A percentile compares a stretch with the other conserved stretches of the same genome.
phyloP scores from a whole-genome alignment of 768 basidiomycete species.

The Agaricus blazei region DNA sequence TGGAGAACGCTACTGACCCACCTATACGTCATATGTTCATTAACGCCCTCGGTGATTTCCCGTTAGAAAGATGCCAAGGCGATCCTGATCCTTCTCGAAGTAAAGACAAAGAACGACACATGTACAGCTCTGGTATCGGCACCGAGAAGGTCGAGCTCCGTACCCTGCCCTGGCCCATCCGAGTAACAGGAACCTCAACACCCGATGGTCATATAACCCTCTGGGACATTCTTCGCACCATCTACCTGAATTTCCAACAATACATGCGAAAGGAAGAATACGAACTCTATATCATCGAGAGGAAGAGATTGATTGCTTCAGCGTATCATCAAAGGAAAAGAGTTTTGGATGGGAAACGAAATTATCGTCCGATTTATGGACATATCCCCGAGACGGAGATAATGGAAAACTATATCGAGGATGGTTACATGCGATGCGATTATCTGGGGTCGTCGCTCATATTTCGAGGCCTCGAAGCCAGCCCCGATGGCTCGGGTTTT shows the following conservation, averaged over 20 bases:
- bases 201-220: neutral
- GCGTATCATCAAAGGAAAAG: neutral
- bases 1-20: neutral
- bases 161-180: conserved; percentile 6
- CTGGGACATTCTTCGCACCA: neutral
- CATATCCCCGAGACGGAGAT: neutral
- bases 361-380: neutral
- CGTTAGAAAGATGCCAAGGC: conserved; percentile 5
- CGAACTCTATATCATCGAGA: neutral
- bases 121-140: neutral
- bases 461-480: conserved; percentile 1
- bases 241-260: conserved; percentile 1
- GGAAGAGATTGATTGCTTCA: neutral
- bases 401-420: neutral
- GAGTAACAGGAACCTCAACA: neutral
- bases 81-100: conserved; percentile 5
- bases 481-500: neutral
- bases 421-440: conserved; percentile 4
- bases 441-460: conserved; percentile 6
- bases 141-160: neutral
- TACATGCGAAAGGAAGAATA: neutral
- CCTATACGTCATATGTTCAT: conserved; percentile 9
- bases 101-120: neutral
- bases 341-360: neutral
- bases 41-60: conserved; percentile 7